A percentile compares a stretch with the other conserved stretches of the same genome.
Conservation (phyloP, 225 moss, liverwort and hornwort genomes). For the Asterella californica region DNA sequence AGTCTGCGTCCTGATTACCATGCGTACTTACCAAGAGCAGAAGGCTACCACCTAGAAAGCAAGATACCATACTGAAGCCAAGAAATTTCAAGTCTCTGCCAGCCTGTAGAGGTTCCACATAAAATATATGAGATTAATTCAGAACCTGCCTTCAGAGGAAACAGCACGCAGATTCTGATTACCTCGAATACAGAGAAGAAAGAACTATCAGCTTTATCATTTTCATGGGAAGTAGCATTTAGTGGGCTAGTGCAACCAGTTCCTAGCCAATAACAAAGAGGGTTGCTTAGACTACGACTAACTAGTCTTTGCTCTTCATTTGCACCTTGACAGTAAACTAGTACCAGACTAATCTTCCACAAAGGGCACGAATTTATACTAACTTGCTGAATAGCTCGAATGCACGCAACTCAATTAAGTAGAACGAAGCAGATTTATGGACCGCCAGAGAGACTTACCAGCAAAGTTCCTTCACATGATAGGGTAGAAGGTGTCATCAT, state of each 20-base stretch:
- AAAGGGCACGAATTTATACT: neutral
- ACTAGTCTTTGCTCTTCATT: too few species aligned
- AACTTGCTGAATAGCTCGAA: neutral
- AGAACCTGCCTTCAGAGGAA: neutral
- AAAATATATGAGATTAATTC: neutral
- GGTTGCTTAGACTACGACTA: neutral
- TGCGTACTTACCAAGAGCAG: slow-evolving; percentile 57
- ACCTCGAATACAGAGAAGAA: too few species aligned
- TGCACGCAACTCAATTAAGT: neutral
- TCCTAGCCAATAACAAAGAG: neutral
- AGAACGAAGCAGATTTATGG: neutral
- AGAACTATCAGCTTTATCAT: neutral
- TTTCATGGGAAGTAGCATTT: neutral
- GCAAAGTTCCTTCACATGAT: slow-evolving; percentile 79
- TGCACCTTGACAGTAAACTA: neutral
- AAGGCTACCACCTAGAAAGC: slow-evolving; percentile 61
- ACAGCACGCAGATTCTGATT: too few species aligned
- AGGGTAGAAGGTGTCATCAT: slow-evolving; percentile 71
- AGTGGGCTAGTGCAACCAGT: neutral
- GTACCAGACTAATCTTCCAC: neutral
- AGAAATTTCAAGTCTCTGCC: slow-evolving; percentile 83
- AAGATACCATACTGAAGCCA: slow-evolving; percentile 82
- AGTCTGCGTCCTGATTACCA: neutral
- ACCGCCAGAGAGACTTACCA: slow-evolving; percentile 37
- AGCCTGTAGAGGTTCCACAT: slow-evolving; percentile 42